phyloP scores from a whole-genome alignment of 163 green algal species.

The Prototheca cutis region DNA sequence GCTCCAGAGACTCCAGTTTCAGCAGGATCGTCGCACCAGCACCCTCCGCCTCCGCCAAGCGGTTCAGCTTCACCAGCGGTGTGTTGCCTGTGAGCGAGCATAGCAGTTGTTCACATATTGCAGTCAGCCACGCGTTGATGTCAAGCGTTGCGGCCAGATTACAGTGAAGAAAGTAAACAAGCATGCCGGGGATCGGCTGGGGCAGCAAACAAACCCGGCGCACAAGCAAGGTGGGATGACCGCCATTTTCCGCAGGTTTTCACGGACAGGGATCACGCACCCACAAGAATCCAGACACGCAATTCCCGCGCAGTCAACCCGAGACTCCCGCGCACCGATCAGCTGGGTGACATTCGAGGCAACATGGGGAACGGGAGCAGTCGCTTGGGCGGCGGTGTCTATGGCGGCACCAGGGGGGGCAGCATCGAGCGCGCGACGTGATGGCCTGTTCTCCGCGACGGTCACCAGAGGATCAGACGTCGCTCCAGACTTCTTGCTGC shows the following conservation, averaged over 20 bases:
- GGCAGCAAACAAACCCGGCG: too few relatives aligned
- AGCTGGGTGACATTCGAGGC: slow-evolving; percentile 35
- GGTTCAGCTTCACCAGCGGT: slow-evolving; percentile 94
- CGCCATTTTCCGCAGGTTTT: too few relatives aligned
- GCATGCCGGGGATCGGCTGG: too few relatives aligned
- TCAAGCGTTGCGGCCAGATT: too few relatives aligned
- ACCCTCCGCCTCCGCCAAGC: slow-evolving; percentile 37
- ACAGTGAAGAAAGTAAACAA: too few relatives aligned
- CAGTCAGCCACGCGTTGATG: too few relatives aligned
- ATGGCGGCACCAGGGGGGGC: background rate
- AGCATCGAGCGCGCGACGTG: background rate
- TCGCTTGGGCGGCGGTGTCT: background rate
- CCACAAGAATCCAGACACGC: too few relatives aligned
- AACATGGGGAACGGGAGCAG: slow-evolving; percentile 13
- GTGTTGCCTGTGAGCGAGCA: slow-evolving; percentile 65
- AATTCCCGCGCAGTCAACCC: slow-evolving; percentile 1
- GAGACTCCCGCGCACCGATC: slow-evolving; percentile 19
- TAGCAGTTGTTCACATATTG: too few relatives aligned
- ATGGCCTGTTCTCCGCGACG: background rate
- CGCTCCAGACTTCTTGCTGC: slow-evolving; percentile 1
- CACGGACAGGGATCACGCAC: too few relatives aligned
- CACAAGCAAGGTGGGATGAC: too few relatives aligned
- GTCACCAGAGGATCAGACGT: background rate
- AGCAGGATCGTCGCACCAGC: slow-evolving; percentile 55
- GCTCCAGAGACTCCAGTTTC: slow-evolving; percentile 97